phyloP scores from a whole-genome alignment of 805 yeast genomes.

The Starmera dryadoides region DNA sequence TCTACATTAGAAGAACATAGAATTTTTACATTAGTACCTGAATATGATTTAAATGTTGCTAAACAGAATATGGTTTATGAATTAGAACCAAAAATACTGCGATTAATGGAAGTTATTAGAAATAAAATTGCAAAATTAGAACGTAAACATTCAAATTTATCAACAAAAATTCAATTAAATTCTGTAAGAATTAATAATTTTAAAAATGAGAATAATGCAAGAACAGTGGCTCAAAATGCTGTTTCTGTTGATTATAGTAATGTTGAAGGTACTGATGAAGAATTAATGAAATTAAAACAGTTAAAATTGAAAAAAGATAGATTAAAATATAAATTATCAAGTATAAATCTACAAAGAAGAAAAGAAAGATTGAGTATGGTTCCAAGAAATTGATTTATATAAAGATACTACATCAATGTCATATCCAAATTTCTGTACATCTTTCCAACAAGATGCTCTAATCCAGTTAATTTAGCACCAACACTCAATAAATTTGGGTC shows the following conservation, averaged over 20 bases:
- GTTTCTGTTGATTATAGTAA: slow-evolving; percentile 10
- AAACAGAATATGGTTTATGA: slow-evolving; percentile 28
- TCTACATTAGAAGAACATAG: slow-evolving; percentile 35
- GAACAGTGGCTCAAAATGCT: slow-evolving; percentile 3
- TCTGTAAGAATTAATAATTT: slow-evolving; percentile 27
- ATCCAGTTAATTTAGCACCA: slow-evolving; percentile 53
- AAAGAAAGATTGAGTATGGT: slow-evolving; percentile 20
- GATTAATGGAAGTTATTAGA: slow-evolving; percentile 24
- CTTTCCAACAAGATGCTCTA: slow-evolving; percentile 32
- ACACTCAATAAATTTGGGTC: slow-evolving; percentile 63
- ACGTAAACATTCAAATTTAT: slow-evolving; percentile 25
- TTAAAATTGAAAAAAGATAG: slow-evolving; percentile 37
- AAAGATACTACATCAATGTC: slow-evolving; percentile 18
- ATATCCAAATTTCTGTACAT: slow-evolving; percentile 17
- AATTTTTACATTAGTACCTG: slow-evolving; percentile 46
- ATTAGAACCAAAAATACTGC: slow-evolving; percentile 34
- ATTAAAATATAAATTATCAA: slow-evolving; percentile 31
- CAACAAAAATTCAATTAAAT: slow-evolving; percentile 33
- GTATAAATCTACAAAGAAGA: slow-evolving; percentile 18
- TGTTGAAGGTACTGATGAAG: slow-evolving; percentile 24
- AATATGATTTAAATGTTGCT: slow-evolving; percentile 35
- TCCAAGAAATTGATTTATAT: no score
- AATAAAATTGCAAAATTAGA: slow-evolving; percentile 26
- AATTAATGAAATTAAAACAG: slow-evolving; percentile 30
- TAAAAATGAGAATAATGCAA: slow-evolving; percentile 13